Conservation (phyloP, 2,329 filamentous ascomycete species). For the Fonsecaea multimorphosa region DNA sequence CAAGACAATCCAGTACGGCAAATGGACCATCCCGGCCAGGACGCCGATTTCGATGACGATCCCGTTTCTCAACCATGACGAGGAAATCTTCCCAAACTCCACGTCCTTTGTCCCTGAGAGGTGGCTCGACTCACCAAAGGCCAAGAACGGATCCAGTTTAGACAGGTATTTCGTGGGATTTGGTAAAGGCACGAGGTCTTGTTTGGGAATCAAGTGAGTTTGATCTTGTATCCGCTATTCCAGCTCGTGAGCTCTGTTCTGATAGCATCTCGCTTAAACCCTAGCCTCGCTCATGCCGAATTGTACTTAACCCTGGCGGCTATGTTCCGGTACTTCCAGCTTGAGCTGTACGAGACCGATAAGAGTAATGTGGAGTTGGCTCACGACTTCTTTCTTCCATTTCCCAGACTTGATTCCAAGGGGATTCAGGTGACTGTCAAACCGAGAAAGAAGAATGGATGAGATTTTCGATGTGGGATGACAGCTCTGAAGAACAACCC, state of each 20-base stretch:
- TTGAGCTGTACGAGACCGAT: constrained; percentile 38
- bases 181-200: constrained; percentile 45
- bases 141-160: constrained; percentile 17
- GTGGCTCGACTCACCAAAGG: constrained; percentile 39
- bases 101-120: constrained; percentile 43
- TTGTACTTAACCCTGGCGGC: constrained; percentile 41
- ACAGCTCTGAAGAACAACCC: neutral
- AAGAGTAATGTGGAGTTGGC: constrained; percentile 31
- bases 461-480: neutral
- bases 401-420: constrained; percentile 39
- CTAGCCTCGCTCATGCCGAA: constrained; percentile 39
- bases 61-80: constrained; percentile 42
- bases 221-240: neutral
- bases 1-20: constrained; percentile 42
- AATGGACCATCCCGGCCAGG: constrained; percentile 43
- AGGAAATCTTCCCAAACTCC: constrained; percentile 44
- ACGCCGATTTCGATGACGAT: constrained; percentile 42
- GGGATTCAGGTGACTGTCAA: constrained; percentile 38
- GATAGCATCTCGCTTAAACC: neutral
- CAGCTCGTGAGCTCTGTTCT: neutral
- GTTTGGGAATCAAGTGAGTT: constrained; percentile 43
- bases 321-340: constrained; percentile 34
- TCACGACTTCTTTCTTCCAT: constrained; percentile 34
- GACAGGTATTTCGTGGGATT: constrained; percentile 48
- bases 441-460: neutral